Base-by-base conservation (phyloP, 2,329 filamentous ascomycete species). In the Nigrospora osmanthi region DNA sequence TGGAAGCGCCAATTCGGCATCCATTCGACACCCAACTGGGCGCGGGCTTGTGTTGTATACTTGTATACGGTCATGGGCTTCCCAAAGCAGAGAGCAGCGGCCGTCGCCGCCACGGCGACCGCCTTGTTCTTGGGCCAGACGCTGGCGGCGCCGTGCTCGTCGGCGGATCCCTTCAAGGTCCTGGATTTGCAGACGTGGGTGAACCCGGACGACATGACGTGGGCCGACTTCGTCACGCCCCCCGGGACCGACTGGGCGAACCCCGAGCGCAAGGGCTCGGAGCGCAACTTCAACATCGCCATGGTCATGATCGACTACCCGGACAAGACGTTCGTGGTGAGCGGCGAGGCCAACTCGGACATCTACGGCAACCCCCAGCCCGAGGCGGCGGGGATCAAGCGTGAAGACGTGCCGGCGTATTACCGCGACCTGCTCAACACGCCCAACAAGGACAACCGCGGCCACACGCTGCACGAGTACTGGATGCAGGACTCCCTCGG, bases 401-500 rank as follows among this genome's bases (percentile, higher is more conserved):
- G 73, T 31, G 63, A 68, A 11, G 64, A 72, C 34, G 72, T 77
- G 1, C 71, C 73, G 0, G 58, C 60, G 3, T 76, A 71, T 51
- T 77, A 76, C 52, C 65, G 64, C 30, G 70, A 76, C 47, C 58
- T 76, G 4, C 61, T 76, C 40, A 78, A 76, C 49, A 69, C 58
- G 41, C 73, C 72, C 0, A 65, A 60, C 35, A 69, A 72, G 4
- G 54, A 76, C 30, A 76, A 77, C 46, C 60, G 60, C n/a, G 66
- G 66, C 4, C 73, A 75, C 47, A 77, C 74, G 2, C 59, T 78
- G 3, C 73, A 78, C 47, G 72, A 77, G 55, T 77, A 78, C 52
- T 77, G 74, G 73, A 77, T 76, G 73, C 72, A 72, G 43, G 73
- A 77, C 54, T 75, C 71, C 1, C 69, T 65, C 12, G 73, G 74